Conservation (phyloP, 805 yeast genomes). For the Candida gorgasii region DNA sequence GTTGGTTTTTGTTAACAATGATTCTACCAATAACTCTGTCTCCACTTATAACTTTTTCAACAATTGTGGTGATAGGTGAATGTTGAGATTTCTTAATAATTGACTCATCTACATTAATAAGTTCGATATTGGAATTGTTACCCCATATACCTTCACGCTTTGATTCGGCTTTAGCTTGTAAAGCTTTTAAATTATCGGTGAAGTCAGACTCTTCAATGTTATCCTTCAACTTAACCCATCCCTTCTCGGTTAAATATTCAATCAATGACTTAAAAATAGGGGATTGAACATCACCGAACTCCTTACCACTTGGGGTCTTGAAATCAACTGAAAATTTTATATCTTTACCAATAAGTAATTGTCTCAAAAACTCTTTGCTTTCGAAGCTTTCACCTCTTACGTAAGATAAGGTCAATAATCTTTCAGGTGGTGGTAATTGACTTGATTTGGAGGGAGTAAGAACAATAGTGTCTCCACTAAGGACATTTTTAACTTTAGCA, state of each 20-base stretch:
- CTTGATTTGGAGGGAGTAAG: slow-evolving; percentile 50
- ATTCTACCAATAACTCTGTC: slow-evolving; percentile 71
- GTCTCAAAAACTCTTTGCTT: slow-evolving; percentile 62
- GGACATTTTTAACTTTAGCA: slow-evolving; percentile 69
- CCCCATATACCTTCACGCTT: slow-evolving; percentile 61
- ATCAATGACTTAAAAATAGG: slow-evolving; percentile 63
- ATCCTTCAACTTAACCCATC: slow-evolving; percentile 63
- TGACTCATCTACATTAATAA: slow-evolving; percentile 29
- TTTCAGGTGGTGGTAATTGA: slow-evolving; percentile 52
- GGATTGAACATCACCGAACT: slow-evolving; percentile 69
- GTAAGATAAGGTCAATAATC: slow-evolving; percentile 63
- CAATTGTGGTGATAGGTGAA: slow-evolving; percentile 55
- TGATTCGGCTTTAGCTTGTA: slow-evolving; percentile 53
- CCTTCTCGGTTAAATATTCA: slow-evolving; percentile 56
- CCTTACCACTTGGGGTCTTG: slow-evolving; percentile 55
- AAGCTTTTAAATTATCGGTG: slow-evolving; percentile 34
- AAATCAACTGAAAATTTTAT: slow-evolving; percentile 60
- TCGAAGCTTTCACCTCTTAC: slow-evolving; percentile 60
- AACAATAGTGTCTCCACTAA: slow-evolving; percentile 71
- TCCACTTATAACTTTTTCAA: slow-evolving; percentile 77
- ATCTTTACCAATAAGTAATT: slow-evolving; percentile 62
- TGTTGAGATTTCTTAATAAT: slow-evolving; percentile 37
- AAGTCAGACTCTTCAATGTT: slow-evolving; percentile 46
- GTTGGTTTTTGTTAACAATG: slow-evolving; percentile 48
- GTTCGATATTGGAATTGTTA: slow-evolving; percentile 15